phyloP scores from a whole-genome alignment of 208 protist species.

The Crithidia sp. region DNA sequence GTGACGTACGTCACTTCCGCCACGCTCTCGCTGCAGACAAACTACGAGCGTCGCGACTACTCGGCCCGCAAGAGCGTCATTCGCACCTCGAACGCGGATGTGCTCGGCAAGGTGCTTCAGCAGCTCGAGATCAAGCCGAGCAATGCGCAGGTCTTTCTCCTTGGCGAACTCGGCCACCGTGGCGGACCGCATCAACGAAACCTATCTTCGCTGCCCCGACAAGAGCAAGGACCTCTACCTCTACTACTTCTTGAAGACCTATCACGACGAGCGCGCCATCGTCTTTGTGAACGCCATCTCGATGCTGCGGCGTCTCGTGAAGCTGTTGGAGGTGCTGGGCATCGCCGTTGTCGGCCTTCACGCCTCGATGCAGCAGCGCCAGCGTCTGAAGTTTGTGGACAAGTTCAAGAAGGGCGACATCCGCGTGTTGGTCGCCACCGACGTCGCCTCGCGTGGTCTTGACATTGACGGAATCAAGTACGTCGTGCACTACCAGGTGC shows the following conservation, averaged over 20 bases:
- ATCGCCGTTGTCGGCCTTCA: constrained; percentile 91
- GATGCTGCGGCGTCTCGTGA: constrained; percentile 92
- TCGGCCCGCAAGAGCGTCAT: constrained; percentile 79
- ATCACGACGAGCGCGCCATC: constrained; percentile 88
- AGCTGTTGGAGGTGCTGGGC: constrained; percentile 90
- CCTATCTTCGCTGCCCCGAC: constrained; percentile 89
- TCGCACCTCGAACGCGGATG: constrained; percentile 81
- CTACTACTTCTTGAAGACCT: constrained; percentile 94
- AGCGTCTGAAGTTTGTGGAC: constrained; percentile 98
- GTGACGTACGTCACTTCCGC: constrained; percentile 90
- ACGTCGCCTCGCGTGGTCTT: constrained; percentile 93
- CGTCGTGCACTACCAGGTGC: constrained; percentile 98
- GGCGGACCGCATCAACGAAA: constrained; percentile 88
- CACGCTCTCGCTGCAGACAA: constrained; percentile 91
- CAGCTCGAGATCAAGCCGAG: constrained; percentile 77
- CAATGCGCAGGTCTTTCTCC: constrained; percentile 86
- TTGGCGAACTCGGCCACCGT: constrained; percentile 71
- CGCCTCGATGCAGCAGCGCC: constrained; percentile 97
- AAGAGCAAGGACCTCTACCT: constrained; percentile 96
- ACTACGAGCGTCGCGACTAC: constrained; percentile 82
- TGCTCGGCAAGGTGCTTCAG: constrained; percentile 68
- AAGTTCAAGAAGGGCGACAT: constrained; percentile 81
- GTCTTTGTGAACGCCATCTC: constrained; percentile 96
- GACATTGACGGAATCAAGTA: constrained; percentile 96
- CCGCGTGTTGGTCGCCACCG: constrained; percentile 91